A percentile compares a stretch with the other conserved stretches of the same genome.
These are phyloP conservation scores for Ogataea parapolymorpha DNA, from an alignment of 805 yeast species.

Conservation along the genomic window DNA sequence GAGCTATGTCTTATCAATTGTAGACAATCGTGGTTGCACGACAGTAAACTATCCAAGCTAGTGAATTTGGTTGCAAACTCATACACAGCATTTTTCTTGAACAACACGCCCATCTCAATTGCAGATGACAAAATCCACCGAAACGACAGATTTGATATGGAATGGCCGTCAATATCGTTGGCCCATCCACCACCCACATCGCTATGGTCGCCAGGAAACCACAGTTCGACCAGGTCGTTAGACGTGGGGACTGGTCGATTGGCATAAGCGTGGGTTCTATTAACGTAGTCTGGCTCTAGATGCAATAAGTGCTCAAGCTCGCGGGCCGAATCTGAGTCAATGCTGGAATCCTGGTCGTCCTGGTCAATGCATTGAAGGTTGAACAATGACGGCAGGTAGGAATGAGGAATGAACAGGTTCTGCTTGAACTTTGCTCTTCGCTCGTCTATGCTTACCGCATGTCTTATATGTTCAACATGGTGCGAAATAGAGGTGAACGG, in stretches of 20 bases:
- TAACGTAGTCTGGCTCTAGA: slow-evolving; percentile 10
- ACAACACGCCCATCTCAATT: slow-evolving; percentile 45
- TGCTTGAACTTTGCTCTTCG: slow-evolving; percentile 62
- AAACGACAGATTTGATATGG: slow-evolving; percentile 48
- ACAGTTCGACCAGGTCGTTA: slow-evolving; percentile 46
- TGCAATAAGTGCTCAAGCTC: slow-evolving; percentile 4
- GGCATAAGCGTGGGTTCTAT: slow-evolving; percentile 23
- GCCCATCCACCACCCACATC: slow-evolving; percentile 72
- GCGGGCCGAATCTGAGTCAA: background rate
- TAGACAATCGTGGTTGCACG: slow-evolving; percentile 52
- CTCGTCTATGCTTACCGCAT: slow-evolving; percentile 67
- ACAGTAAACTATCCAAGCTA: slow-evolving; percentile 39
- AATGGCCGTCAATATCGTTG: slow-evolving; percentile 41
- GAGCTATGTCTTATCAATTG: slow-evolving; percentile 22
- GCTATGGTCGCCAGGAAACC: slow-evolving; percentile 70
- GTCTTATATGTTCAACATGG: slow-evolving; percentile 57
- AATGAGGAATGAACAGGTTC: slow-evolving; percentile 46
- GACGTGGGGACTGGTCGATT: slow-evolving; percentile 11
- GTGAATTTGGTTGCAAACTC: slow-evolving; percentile 41
- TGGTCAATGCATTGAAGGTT: slow-evolving; percentile 12
- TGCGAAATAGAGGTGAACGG: slow-evolving; percentile 52
- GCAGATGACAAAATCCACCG: slow-evolving; percentile 63
- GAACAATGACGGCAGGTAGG: slow-evolving; percentile 31
- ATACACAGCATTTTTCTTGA: slow-evolving; percentile 39
- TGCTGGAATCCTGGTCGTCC: slow-evolving; percentile 3